Evolutionary conservation across 495 filamentous ascomycete species (phyloP).

Genomic region (Neurospora sp.): DNA sequence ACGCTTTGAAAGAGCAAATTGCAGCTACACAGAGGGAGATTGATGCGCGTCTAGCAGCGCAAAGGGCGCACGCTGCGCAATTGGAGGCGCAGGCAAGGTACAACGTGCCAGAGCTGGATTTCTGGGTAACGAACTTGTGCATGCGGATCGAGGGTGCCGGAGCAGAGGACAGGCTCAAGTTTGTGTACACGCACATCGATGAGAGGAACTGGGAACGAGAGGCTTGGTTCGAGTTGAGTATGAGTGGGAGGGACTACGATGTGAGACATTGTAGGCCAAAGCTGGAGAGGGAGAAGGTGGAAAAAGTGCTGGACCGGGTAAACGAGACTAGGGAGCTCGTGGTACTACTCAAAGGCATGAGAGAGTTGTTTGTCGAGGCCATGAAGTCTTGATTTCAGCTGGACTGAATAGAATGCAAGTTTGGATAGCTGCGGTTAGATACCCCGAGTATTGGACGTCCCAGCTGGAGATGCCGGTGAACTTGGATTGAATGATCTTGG

Average conservation of each 20-base stretch:
- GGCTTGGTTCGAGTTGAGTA: conserved; percentile 86
- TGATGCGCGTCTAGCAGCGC: conserved; percentile 39
- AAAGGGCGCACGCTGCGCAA: conserved; percentile 45
- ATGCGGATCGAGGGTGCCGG: conserved; percentile 86
- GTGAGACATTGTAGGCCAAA: conserved; percentile 71
- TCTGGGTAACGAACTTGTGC: conserved; percentile 88
- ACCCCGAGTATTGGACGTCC: not conserved
- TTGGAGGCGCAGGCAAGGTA: conserved; percentile 70
- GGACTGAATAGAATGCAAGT: not conserved
- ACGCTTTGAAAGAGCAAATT: conserved; percentile 69
- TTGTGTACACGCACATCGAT: conserved; percentile 79
- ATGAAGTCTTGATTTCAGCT: conserved; percentile 31
- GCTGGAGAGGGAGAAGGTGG: conserved; percentile 61
- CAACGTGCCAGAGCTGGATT: conserved; percentile 85
- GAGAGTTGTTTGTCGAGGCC: conserved; percentile 65
- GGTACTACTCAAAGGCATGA: conserved; percentile 81
- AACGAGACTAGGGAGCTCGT: conserved; percentile 81
- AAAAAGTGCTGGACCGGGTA: conserved; percentile 59
- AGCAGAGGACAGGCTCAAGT: conserved; percentile 73
- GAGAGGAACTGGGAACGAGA: conserved; percentile 85
- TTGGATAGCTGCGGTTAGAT: not conserved
- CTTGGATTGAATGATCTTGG: not conserved
- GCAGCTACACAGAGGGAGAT: conserved; percentile 63
- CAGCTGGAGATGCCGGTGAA: not conserved
- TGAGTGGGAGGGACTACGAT: conserved; percentile 70